Evolutionary conservation across 306 rosid species (phyloP).

Genomic region (Casuarina cunninghamiana): DNA sequence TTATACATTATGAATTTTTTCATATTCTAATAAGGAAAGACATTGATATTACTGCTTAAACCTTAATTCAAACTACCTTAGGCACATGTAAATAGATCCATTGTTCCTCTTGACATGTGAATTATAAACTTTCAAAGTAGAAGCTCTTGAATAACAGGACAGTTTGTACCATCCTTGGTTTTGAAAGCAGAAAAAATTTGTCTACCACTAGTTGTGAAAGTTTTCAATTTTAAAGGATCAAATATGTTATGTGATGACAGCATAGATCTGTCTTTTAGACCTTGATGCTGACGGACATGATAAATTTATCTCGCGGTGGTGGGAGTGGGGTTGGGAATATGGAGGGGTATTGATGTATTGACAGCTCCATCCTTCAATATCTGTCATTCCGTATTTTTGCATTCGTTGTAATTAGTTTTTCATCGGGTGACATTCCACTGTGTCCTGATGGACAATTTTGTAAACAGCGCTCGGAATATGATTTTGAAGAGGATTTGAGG

Average conservation of each 20-base stretch:
- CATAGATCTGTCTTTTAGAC: background rate
- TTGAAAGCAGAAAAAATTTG: background rate
- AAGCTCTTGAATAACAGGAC: background rate
- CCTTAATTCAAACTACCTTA: background rate
- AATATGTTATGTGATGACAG: background rate
- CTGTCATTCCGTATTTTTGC: background rate
- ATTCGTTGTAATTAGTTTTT: background rate
- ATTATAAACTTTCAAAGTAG: background rate
- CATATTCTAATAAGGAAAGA: background rate
- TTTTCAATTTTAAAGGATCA: background rate
- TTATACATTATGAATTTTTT: background rate
- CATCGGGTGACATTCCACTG: background rate
- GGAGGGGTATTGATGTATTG: too few species aligned
- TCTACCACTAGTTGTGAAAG: background rate
- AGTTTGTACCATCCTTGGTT: background rate
- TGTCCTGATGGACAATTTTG: slow-evolving; percentile 17
- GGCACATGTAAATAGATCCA: background rate
- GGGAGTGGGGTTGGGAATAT: too few species aligned
- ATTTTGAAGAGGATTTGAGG: slow-evolving; percentile 78
- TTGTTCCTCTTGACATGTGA: background rate
- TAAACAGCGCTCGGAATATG: slow-evolving; percentile 77
- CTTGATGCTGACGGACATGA: background rate
- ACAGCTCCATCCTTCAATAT: background rate
- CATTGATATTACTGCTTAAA: background rate
- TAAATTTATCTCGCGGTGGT: background rate